These are phyloP conservation scores for Kuraishia cidri DNA, from an alignment of 805 yeast genomes.

Conservation along the genomic window DNA sequence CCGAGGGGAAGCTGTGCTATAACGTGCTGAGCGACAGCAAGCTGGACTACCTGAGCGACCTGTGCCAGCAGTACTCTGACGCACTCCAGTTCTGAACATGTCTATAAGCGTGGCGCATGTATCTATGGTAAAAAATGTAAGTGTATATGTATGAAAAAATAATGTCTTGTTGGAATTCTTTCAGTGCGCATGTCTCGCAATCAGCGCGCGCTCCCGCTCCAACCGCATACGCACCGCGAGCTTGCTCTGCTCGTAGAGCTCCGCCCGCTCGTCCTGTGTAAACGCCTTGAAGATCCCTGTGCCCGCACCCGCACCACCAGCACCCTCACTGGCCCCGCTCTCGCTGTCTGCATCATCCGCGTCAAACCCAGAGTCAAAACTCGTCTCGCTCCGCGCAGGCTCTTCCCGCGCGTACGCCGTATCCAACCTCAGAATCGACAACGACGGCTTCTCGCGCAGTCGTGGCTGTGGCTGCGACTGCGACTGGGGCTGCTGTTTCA, in stretches of 20 bases:
- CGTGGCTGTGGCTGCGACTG: too few relatives aligned
- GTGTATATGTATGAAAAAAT: not conserved
- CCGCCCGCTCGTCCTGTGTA: slow-evolving; percentile 14
- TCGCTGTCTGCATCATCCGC: not conserved
- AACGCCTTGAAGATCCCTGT: slow-evolving; percentile 6
- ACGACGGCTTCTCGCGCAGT: slow-evolving; percentile 16
- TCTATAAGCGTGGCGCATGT: not conserved
- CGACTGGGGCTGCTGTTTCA: too few relatives aligned
- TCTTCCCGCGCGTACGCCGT: slow-evolving; percentile 3
- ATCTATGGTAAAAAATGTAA: not conserved
- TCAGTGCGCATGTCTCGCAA: not conserved
- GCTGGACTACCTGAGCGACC: slow-evolving; percentile 24
- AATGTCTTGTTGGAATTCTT: not conserved
- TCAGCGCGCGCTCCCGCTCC: slow-evolving; percentile 18
- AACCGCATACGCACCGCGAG: slow-evolving; percentile 22
- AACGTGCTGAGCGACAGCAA: slow-evolving; percentile 26
- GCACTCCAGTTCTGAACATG: slow-evolving; percentile 24
- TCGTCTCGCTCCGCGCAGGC: not conserved
- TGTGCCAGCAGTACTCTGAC: slow-evolving; percentile 29
- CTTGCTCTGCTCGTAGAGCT: slow-evolving; percentile 20
- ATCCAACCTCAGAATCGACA: slow-evolving; percentile 14
- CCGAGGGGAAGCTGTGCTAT: slow-evolving; percentile 24
- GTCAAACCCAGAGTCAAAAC: too few relatives aligned
- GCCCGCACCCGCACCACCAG: not conserved
- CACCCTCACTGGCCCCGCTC: not conserved